Evolutionary conservation across 345 rosid species (phyloP).

Genomic region (Citrus mangshanensis): DNA sequence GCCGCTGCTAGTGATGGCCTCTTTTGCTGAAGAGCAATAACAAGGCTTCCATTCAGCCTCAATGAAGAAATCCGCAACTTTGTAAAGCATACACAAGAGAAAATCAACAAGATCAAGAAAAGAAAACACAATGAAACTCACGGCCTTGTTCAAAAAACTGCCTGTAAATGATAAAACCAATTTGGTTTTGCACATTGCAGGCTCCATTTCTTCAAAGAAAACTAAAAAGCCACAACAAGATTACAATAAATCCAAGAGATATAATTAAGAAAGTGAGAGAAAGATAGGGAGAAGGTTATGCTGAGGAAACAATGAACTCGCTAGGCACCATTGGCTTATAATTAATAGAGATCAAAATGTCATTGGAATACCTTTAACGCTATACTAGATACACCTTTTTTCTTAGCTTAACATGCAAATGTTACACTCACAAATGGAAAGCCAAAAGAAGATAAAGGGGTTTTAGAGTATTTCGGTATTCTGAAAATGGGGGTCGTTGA

Average conservation of each 20-base stretch:
- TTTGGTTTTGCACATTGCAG: constrained; percentile 22
- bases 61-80: constrained; percentile 61
- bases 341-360: background rate
- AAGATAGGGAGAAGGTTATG: constrained; percentile 1
- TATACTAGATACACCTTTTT: background rate
- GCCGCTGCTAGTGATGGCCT: constrained; percentile 54
- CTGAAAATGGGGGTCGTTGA: constrained; percentile 5
- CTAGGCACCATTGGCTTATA: background rate
- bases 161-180: constrained; percentile 36
- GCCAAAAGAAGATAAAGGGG: background rate
- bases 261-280: background rate
- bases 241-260: background rate
- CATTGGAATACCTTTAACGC: background rate
- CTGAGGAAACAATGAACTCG: constrained; percentile 3
- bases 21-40: constrained; percentile 68
- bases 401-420: constrained; percentile 2
- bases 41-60: constrained; percentile 93
- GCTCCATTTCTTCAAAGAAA: constrained; percentile 20
- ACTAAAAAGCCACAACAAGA: constrained; percentile 6
- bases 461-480: background rate
- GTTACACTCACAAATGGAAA: background rate
- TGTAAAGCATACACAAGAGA: constrained; percentile 65
- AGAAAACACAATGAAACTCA: constrained; percentile 80
- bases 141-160: constrained; percentile 36
- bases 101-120: constrained; percentile 74